Evolutionary conservation across 2,329 filamentous ascomycete species (phyloP), one percentile per base, ranked within the genome.

Genomic region (Plectosphaerella plurivora): DNA sequence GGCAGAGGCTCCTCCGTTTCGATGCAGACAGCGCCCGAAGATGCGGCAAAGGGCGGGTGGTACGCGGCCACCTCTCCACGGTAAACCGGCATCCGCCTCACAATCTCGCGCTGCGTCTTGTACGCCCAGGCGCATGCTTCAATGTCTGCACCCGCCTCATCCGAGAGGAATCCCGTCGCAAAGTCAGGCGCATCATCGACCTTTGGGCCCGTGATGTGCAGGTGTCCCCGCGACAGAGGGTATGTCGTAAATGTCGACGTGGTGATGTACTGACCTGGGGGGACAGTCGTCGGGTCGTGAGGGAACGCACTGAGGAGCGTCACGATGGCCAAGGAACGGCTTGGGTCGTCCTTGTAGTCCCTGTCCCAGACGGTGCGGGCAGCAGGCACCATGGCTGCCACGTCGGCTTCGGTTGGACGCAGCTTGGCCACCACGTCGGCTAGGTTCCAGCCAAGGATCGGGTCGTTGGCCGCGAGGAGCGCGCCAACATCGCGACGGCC

Each of bases 51-150:
- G 12, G 63, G 63, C 1, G 77, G 77, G 51, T 77, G 74, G 2
- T 66, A 60, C 4, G 60, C 49, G 4, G 66, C 61, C 2, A 72
- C 39, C 63, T 79, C 72, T 60, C 79, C 70, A 51, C 71, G 59
- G 65, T 77, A 84, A 53, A 74, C 70, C 3, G 73, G 65, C 61
- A 81, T 78, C 12, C 82, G 77, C 3, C 83, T 76, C 20, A 74
- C 69, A 50, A 86, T 76, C 63, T 86, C 83, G 3, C 84, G 79
- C 41, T 76, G 73, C 57, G 78, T 79, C 67, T 87, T 87, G 70
- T 87, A 87, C 1, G 71, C 75, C 82, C 83, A 86, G 10, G 83
- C 58, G 15, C 81, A 76, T 58, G 76, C 81, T 62, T 78, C 78
- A 24, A 85, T 33, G 60, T 86, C 83, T 22, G 80, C 64, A 2